Evolutionary conservation across 345 rosid genomes (phyloP).

Genomic region (Rhodomyrtus tomentosa): DNA sequence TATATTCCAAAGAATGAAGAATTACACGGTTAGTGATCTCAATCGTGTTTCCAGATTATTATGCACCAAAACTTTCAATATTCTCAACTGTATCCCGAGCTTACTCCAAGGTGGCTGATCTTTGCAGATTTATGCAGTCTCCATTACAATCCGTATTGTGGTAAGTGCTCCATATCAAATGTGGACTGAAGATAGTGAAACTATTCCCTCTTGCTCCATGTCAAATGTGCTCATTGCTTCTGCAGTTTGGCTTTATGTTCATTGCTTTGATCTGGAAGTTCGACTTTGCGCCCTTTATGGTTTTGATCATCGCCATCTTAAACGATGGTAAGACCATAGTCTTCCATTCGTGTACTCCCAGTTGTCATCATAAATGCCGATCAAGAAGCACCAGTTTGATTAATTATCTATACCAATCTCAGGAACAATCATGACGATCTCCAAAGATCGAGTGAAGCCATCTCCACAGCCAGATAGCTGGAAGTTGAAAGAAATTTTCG

Average conservation of each 20-base stretch:
- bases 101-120: background rate
- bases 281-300: conserved; percentile 89
- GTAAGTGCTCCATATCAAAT: conserved; percentile 25
- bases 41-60: background rate
- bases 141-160: conserved; percentile 86
- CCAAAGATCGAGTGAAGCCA: conserved; percentile 81
- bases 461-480: conserved; percentile 89
- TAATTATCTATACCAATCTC: background rate
- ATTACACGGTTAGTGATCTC: conserved; percentile 59
- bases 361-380: background rate
- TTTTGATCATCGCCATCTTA: conserved; percentile 77
- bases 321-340: conserved; percentile 49
- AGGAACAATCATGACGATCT: conserved; percentile 93
- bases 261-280: conserved; percentile 84
- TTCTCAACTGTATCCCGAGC: background rate
- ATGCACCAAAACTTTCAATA: background rate
- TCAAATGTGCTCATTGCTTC: background rate
- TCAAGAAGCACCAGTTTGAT: background rate
- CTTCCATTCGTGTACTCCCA: background rate
- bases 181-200: background rate
- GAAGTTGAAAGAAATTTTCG: conserved; percentile 77
- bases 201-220: background rate
- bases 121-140: conserved; percentile 87
- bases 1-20: conserved; percentile 95
- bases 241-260: conserved; percentile 86